phyloP scores from a whole-genome alignment of 139 green algal genomes.

The Chlamydomonas applanata region DNA sequence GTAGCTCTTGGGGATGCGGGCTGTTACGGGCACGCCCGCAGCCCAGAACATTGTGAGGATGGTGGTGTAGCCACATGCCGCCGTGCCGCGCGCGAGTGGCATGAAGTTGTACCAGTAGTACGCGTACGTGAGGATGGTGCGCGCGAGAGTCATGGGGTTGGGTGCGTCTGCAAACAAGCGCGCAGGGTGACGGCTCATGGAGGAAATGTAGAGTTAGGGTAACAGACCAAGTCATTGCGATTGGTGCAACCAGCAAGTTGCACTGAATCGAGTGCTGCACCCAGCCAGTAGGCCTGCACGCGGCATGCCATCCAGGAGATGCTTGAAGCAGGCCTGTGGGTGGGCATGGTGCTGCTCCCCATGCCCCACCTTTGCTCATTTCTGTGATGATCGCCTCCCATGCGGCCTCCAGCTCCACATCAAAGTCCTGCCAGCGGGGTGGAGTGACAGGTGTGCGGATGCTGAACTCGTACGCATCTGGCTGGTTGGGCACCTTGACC shows the following conservation, averaged over 20 bases:
- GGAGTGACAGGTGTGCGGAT: conserved; percentile 90
- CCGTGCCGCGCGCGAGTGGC: conserved; percentile 86
- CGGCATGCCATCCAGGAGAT: background rate
- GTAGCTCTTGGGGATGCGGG: conserved; percentile 72
- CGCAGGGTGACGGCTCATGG: too few species aligned
- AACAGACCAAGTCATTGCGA: too few species aligned
- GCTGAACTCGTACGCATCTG: conserved; percentile 82
- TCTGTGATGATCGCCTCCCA: conserved; percentile 66
- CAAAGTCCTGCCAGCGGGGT: conserved; percentile 81
- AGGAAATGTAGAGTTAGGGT: too few species aligned
- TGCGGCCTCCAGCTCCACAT: conserved; percentile 68
- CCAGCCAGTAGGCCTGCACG: background rate
- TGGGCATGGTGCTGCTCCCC: background rate
- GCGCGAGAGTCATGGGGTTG: conserved; percentile 2
- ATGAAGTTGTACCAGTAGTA: conserved; percentile 97
- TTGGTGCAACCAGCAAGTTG: too few species aligned
- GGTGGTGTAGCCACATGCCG: conserved; percentile 80
- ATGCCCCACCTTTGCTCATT: conserved; percentile 33
- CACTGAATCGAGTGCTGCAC: too few species aligned
- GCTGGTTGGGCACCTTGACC: conserved; percentile 56
- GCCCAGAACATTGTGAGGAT: conserved; percentile 85
- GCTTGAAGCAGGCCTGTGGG: background rate
- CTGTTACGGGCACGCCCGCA: conserved; percentile 70
- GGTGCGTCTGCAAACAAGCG: background rate
- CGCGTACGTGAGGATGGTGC: conserved; percentile 47